phyloP scores from a whole-genome alignment of 345 rosid genomes.

The Citrus glauca region DNA sequence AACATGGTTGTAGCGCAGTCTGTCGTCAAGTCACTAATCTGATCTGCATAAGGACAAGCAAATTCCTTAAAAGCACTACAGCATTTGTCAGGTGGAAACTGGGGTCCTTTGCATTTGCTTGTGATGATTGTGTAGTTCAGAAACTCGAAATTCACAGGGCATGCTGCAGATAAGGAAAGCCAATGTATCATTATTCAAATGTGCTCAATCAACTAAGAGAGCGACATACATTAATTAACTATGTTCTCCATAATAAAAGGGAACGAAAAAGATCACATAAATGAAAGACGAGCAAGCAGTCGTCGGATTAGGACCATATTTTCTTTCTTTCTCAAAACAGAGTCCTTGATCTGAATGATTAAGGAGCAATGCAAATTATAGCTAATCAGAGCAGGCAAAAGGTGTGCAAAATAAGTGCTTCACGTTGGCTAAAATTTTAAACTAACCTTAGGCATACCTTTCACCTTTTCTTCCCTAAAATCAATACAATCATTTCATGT shows the following conservation, averaged over 20 bases:
- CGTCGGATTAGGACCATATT: not conserved
- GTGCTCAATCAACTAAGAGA: not conserved
- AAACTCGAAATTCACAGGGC: constrained; percentile 65
- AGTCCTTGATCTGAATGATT: not conserved
- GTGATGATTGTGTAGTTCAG: constrained; percentile 48
- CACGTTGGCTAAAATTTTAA: not conserved
- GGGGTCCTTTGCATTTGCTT: constrained; percentile 54
- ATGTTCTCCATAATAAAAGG: not conserved
- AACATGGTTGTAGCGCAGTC: constrained; percentile 60
- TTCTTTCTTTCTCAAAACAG: not conserved
- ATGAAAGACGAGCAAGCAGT: not conserved
- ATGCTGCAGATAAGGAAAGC: constrained; percentile 32
- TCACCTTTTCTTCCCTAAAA: not conserved
- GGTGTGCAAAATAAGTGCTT: not conserved
- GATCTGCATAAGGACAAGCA: constrained; percentile 53
- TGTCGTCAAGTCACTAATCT: constrained; percentile 40
- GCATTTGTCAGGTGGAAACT: constrained; percentile 39
- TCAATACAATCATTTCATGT: not conserved
- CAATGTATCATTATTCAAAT: not conserved
- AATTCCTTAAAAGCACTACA: constrained; percentile 51
- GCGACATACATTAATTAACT: not conserved
- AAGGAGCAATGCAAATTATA: not conserved
- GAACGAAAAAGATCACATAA: not conserved
- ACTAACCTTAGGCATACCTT: not conserved
- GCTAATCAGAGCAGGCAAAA: not conserved